Evolutionary conservation across 164 flowering plant genomes (phyloP).

Genomic region (Vitis cinerea): DNA sequence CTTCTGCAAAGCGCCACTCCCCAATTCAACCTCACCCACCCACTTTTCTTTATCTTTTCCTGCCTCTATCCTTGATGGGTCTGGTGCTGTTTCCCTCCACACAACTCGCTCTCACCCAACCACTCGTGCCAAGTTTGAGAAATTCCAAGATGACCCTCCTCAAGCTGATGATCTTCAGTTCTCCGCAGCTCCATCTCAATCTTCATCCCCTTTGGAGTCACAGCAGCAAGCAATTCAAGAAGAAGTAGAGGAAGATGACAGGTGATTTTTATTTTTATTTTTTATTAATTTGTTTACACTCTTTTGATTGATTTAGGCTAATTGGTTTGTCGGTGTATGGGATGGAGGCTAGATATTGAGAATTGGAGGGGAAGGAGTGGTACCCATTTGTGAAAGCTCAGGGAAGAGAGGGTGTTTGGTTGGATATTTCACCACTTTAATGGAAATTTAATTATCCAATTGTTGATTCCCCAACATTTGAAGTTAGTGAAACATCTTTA

Average conservation of each 20-base stretch:
- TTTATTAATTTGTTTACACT: not conserved
- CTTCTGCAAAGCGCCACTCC: slow-evolving; percentile 12
- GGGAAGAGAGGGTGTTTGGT: not conserved
- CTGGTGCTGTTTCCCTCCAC: slow-evolving; percentile 22
- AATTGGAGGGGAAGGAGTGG: not conserved
- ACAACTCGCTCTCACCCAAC: slow-evolving; percentile 21
- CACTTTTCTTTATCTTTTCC: slow-evolving; percentile 23
- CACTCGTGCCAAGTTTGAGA: slow-evolving; percentile 72
- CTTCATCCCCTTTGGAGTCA: slow-evolving; percentile 17
- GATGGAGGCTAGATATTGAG: not conserved
- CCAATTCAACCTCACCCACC: slow-evolving; percentile 28
- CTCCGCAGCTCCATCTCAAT: not conserved
- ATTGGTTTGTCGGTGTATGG: too few species aligned
- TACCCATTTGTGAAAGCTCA: not conserved
- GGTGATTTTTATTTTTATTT: slow-evolving; percentile 18
- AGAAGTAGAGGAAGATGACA: slow-evolving; percentile 56
- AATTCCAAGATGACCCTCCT: slow-evolving; percentile 52
- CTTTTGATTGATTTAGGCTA: too few species aligned
- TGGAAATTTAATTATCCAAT: not conserved
- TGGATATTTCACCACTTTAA: not conserved
- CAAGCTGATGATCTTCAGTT: slow-evolving; percentile 8
- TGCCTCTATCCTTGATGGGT: slow-evolving; percentile 17
- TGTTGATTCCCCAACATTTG: not conserved
- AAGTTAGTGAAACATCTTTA: not conserved
- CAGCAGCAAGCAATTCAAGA: slow-evolving; percentile 20